Conservation (phyloP, 164 flowering plant species). For the Hamamelis virginiana region DNA sequence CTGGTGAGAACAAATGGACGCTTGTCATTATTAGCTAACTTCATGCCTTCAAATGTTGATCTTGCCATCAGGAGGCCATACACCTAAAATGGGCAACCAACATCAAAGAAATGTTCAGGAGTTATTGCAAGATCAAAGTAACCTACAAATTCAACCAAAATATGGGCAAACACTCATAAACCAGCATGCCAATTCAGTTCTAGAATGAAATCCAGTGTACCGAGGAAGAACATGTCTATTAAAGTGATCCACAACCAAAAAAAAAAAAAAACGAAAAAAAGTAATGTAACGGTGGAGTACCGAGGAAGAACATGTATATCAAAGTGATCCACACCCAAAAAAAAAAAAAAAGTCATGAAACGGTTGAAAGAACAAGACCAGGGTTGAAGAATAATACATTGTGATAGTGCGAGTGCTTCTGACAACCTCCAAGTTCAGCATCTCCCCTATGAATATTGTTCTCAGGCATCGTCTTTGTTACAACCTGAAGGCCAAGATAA, state of each 20-base stretch:
- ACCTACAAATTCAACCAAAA: background rate
- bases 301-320: background rate
- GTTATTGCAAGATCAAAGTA: background rate
- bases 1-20: slow-evolving; percentile 97
- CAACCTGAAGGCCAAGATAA: slow-evolving; percentile 43
- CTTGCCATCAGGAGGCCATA: slow-evolving; percentile 98
- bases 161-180: background rate
- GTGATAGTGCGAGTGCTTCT: slow-evolving; percentile 81
- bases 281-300: too few species aligned
- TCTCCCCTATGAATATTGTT: slow-evolving; percentile 88
- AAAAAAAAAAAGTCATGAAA: background rate
- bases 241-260: background rate
- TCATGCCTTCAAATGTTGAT: slow-evolving; percentile 91
- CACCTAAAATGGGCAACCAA: slow-evolving; percentile 45
- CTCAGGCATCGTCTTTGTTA: slow-evolving; percentile 95
- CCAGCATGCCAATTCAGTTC: background rate
- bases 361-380: background rate
- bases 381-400: slow-evolving; percentile 50
- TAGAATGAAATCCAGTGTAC: background rate
- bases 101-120: slow-evolving; percentile 2
- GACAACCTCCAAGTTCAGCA: slow-evolving; percentile 77
- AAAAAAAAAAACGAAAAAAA: too few species aligned
- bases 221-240: background rate
- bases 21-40: slow-evolving; percentile 55
- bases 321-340: background rate